Percentiles rank a stretch among this genome's conserved stretches.
Conservation (phyloP, 1,139 yeast species). For the Yamadazyma buinensis region DNA sequence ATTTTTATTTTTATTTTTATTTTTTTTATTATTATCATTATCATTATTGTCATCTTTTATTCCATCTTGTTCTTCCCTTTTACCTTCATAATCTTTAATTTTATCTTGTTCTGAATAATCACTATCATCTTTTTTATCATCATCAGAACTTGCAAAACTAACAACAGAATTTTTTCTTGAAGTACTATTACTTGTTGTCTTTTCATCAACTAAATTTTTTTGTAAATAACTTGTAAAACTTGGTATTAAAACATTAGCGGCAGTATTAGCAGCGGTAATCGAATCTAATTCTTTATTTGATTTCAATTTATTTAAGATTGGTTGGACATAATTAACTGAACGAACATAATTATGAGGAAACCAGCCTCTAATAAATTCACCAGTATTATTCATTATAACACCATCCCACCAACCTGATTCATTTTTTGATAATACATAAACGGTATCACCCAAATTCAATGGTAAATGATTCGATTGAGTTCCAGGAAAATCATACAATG, state of each 20-base stretch:
- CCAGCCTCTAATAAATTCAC: slow-evolving; percentile 64
- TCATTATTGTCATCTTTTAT: background rate
- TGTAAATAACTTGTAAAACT: slow-evolving; percentile 40
- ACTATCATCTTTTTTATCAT: slow-evolving; percentile 1
- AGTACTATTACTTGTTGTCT: slow-evolving; percentile 25
- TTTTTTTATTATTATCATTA: slow-evolving; percentile 1
- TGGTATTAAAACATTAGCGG: slow-evolving; percentile 47
- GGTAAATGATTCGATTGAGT: slow-evolving; percentile 45
- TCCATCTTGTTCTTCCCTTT: background rate
- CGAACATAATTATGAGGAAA: slow-evolving; percentile 62
- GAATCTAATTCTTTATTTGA: slow-evolving; percentile 42
- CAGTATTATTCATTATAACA: slow-evolving; percentile 35
- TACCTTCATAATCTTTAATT: background rate
- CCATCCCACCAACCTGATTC: slow-evolving; percentile 82
- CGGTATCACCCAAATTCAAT: slow-evolving; percentile 46
- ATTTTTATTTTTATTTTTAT: background rate
- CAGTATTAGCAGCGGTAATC: slow-evolving; percentile 48
- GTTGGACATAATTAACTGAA: slow-evolving; percentile 46
- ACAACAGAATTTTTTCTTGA: slow-evolving; percentile 45
- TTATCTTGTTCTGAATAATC: background rate
- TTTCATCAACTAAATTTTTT: slow-evolving; percentile 31
- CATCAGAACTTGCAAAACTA: slow-evolving; percentile 44
- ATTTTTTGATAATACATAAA: slow-evolving; percentile 49
- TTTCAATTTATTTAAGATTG: slow-evolving; percentile 37
- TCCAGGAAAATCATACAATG: slow-evolving; percentile 48